Evolutionary conservation across 1,284 basidiomycete genomes (phyloP), one percentile per base, ranked within the genome.

Genomic region (Malassezia japonica): DNA sequence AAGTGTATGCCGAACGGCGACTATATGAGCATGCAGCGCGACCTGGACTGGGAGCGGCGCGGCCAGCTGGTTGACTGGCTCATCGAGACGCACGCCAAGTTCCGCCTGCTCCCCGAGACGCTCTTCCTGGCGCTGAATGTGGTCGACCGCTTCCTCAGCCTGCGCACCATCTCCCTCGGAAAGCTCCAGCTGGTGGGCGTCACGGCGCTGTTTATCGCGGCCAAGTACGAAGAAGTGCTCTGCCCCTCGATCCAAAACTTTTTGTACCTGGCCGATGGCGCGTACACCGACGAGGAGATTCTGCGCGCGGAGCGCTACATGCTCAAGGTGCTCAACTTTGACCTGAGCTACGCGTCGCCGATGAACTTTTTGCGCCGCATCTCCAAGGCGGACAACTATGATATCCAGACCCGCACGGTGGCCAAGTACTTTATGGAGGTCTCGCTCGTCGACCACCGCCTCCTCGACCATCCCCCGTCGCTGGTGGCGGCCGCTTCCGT

Each of bases 1-100:
- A 62, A 62, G 55, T 63, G 65, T 55, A 65, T 72, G 64, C 68
- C 70, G 41, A 67, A 60, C 49, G 60, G 61, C 28, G 59, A 65
- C 40, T 72, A 72, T 59, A 72, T 72, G 61, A 46, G 52, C 16
- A 50, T 57, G 44, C 70, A 72, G 49, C 55, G 59, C 12, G 70
- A 72, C 41, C 56, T 72, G 59, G 64, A 62, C 57, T 72, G 70
- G 70, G 55, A 64, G 24, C 48, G 67, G 21, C 87, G 90, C 20
- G 86, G 86, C 15, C 87, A 95, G 60, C 81, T 98, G 28, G 85
- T 86, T 56, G 92, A 98, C 78, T 96, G 92, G 94, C 80, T 98
- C 54, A 84, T 98, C 61, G 90, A 96, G 76, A 85, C 95, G 20
- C 92, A 98, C 74, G 80, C 83, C 61, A 87, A 89, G 64, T 95